Percentiles rank a stretch among this genome's conserved stretches.
Evolutionary conservation across 768 basidiomycete genomes (phyloP).

Genomic region (Leccinum aurantiacum): DNA sequence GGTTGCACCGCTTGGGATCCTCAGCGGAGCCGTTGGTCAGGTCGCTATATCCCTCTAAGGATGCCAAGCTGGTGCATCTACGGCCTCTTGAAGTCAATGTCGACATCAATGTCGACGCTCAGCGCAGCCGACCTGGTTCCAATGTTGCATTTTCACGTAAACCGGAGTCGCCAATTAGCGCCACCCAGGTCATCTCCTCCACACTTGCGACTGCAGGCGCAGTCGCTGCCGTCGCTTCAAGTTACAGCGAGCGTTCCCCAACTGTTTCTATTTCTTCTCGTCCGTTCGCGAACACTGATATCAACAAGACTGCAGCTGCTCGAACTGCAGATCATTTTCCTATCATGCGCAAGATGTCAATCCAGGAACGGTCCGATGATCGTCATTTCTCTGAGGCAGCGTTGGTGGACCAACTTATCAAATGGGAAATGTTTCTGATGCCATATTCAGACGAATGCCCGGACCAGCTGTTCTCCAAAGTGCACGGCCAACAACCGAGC

Average conservation of each 20-base stretch:
- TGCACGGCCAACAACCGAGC: neutral
- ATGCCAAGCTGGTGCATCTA: neutral
- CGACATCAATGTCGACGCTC: neutral
- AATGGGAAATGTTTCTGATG: neutral
- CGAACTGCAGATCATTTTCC: neutral
- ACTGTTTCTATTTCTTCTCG: neutral
- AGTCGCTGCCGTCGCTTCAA: neutral
- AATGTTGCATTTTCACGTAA: neutral
- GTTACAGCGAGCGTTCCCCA: neutral
- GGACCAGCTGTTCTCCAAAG: neutral
- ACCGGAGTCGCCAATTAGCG: neutral
- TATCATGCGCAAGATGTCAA: neutral
- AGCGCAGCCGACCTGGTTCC: neutral
- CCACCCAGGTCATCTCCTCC: neutral
- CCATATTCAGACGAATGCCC: conserved; percentile 3
- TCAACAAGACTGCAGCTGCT: neutral
- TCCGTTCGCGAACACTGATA: neutral
- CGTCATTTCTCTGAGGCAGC: neutral
- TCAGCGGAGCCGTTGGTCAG: neutral
- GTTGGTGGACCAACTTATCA: conserved; percentile 8
- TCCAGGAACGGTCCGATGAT: neutral
- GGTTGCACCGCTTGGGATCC: neutral
- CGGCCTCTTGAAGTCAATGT: neutral
- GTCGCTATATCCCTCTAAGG: neutral
- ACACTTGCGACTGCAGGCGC: neutral